Base-by-base conservation (phyloP, 1,139 yeast genomes). In the Suhomyces bokatorum region DNA sequence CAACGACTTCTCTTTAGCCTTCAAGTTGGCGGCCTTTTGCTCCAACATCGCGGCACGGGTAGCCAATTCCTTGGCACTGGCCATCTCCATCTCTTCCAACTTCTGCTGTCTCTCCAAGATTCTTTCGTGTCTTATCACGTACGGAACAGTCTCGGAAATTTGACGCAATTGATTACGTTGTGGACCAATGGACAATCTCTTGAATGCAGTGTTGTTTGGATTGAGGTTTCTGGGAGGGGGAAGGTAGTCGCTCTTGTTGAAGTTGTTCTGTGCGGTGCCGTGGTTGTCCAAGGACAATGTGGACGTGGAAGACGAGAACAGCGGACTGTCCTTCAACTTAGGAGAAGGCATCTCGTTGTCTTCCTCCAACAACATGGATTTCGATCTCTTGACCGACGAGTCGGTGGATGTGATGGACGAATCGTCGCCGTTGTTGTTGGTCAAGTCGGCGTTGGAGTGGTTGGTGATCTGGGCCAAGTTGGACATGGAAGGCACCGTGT, bases 111-210 rank as follows among this genome's bases (percentile, higher is more conserved):
- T 83, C 47, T 85, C 85, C 53, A 83, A 68, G 45, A 85, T 77
- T 49, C 87, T 76, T 62, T 86, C 93, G 60, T 86, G 93, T 60
- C 87, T 78, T 51, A 86, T 70, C 31, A 85, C 86, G 54, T 86
- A 86, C 29, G 95, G 95, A 27, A 86, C 88, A 2, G 93, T 86
- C 59, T 85, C 93, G 31, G 90, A 83, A 45, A 86, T 81, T 60
- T 83, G 86, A 60, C 95, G 77, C 54, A 86, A 70, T 63, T 85
- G 87, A 54, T 75, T 76, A 50, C 87, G 77, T 56, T 85, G 86
- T 7, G 83, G 84, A 13, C 69, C 80, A 62, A 70, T 75, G 37
- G 85, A 81, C 52, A 80, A 69, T 50, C 81, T 70, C 63, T 79
- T 78, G 56, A 82, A 80, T 13, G 79, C 73, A 27, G 76, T 63